phyloP scores from a whole-genome alignment of 768 basidiomycete genomes.

The Daedaleopsis sinensis region DNA sequence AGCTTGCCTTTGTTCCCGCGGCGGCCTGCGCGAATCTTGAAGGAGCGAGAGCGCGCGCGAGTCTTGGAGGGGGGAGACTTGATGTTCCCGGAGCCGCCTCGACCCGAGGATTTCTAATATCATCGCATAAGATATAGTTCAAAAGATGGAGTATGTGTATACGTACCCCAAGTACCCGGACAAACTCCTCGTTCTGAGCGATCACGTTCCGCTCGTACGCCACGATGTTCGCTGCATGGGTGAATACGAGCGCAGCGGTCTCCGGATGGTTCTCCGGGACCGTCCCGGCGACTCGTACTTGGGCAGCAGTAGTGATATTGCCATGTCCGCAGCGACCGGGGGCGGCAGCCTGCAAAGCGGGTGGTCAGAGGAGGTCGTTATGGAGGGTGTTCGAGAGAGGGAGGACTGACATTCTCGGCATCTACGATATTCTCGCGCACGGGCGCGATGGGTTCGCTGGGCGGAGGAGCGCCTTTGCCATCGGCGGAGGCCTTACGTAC shows the following conservation, averaged over 20 bases:
- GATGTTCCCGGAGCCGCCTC: slow-evolving; percentile 87
- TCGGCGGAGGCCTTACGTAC: slow-evolving; percentile 52
- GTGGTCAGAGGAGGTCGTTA: background rate
- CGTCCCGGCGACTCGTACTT: slow-evolving; percentile 39
- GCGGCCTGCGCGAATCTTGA: slow-evolving; percentile 50
- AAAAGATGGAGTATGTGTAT: background rate
- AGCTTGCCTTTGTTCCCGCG: slow-evolving; percentile 71
- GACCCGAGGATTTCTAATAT: slow-evolving; percentile 64
- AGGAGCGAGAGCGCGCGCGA: slow-evolving; percentile 43
- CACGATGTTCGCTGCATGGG: slow-evolving; percentile 22
- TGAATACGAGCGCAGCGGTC: slow-evolving; percentile 32
- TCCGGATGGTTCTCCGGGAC: slow-evolving; percentile 21
- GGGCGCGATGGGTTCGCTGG: slow-evolving; percentile 55
- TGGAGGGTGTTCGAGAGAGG: background rate
- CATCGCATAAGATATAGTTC: background rate
- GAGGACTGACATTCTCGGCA: slow-evolving; percentile 38
- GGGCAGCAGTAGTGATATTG: slow-evolving; percentile 81
- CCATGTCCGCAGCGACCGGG: slow-evolving; percentile 84
- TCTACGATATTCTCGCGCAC: slow-evolving; percentile 54
- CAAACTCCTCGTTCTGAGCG: slow-evolving; percentile 32
- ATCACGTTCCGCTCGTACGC: slow-evolving; percentile 45
- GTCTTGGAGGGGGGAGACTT: slow-evolving; percentile 49
- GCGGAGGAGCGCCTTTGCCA: slow-evolving; percentile 26
- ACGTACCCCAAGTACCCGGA: slow-evolving; percentile 18
- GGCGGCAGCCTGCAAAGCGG: slow-evolving; percentile 44